Base-by-base conservation (phyloP, 768 basidiomycete genomes). In the Kwoniella newhampshirensis region DNA sequence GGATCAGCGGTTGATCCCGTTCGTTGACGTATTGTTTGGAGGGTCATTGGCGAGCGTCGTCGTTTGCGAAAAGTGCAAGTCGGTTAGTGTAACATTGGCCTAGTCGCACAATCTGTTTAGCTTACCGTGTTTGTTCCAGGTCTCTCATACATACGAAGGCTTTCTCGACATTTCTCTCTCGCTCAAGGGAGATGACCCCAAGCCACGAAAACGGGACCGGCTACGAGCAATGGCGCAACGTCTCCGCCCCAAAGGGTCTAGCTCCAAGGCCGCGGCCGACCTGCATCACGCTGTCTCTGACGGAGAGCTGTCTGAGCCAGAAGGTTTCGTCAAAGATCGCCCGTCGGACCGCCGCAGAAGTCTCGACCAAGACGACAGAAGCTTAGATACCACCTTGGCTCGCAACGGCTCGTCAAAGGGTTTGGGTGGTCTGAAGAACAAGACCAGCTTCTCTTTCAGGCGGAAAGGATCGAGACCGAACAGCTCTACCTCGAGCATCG, bases 131-230 rank as follows among this genome's bases (percentile, higher is more conserved):
- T 11, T 21, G 11, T n/a, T n/a, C n/a, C 55, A 80, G 79, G 77
- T 80, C 20, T 94, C 91, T 2, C 86, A 91, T 63, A 89, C 88
- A 4, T 87, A 88, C 71, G 93, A 98, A 75, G 90, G 91, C 70
- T 97, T 96, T 75, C 87, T 88, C 74, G 93, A 96, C 75, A 86
- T 98, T 66, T 91, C 89, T 49, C 79, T 98, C 30, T 88, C 87
- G 75, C 87, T 93, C 75, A 89, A 87, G 72, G 82, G 86, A 60
- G 87, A 90, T 63, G 88, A 88, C 57, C 79, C 79, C 28, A 83
- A 82, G 53, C 82, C 84, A 54, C 81, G 87, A 50, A 94, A 86
- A 70, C 84, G 89, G 35, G 87, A 92, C 75, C 82, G 82, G 44
- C 77, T 94, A 59, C 86, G 84, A 75, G 85, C 83, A 46, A 78